Percentiles rank a stretch among this genome's conserved stretches.
These are phyloP conservation scores for Quercus lobata DNA, from an alignment of 331 rosid species.

Conservation along the genomic window DNA sequence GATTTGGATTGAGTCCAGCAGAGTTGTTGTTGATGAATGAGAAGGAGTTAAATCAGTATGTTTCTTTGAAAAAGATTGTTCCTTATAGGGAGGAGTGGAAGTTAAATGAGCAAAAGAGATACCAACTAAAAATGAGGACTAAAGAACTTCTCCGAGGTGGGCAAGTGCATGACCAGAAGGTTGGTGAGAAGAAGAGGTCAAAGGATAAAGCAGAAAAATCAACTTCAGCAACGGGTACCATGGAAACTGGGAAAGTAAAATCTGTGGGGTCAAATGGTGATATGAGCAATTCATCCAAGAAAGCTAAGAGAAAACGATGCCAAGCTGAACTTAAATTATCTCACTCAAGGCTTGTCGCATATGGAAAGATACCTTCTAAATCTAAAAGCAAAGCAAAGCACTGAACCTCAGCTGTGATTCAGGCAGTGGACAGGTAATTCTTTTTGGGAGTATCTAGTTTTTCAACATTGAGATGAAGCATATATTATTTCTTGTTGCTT, in stretches of 20 bases:
- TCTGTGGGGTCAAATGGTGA: constrained; percentile 30
- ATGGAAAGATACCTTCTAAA: constrained; percentile 46
- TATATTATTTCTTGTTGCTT: neutral
- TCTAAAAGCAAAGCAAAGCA: constrained; percentile 46
- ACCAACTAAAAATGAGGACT: constrained; percentile 57
- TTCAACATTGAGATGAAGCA: neutral
- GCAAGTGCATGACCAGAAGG: constrained; percentile 23
- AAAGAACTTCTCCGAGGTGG: constrained; percentile 45
- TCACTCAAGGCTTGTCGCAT: constrained; percentile 41
- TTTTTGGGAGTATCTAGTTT: neutral
- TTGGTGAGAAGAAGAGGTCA: constrained; percentile 28
- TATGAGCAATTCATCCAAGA: constrained; percentile 43
- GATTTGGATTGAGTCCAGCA: constrained; percentile 55
- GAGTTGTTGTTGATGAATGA: constrained; percentile 72
- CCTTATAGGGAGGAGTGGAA: constrained; percentile 86
- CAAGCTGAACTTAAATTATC: constrained; percentile 36
- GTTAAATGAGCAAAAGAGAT: constrained; percentile 54
- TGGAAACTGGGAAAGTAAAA: constrained; percentile 30
- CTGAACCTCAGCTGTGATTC: constrained; percentile 17
- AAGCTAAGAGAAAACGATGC: constrained; percentile 53
- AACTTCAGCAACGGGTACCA: constrained; percentile 16
- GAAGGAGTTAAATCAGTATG: constrained; percentile 70
- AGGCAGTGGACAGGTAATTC: constrained; percentile 32
- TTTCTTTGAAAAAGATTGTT: constrained; percentile 83
- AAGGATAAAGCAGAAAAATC: constrained; percentile 30